Percentiles rank a stretch among this genome's conserved stretches.
These are phyloP conservation scores for Orbilia javanica DNA, from an alignment of 2,329 filamentous ascomycete genomes.

Conservation along the genomic window DNA sequence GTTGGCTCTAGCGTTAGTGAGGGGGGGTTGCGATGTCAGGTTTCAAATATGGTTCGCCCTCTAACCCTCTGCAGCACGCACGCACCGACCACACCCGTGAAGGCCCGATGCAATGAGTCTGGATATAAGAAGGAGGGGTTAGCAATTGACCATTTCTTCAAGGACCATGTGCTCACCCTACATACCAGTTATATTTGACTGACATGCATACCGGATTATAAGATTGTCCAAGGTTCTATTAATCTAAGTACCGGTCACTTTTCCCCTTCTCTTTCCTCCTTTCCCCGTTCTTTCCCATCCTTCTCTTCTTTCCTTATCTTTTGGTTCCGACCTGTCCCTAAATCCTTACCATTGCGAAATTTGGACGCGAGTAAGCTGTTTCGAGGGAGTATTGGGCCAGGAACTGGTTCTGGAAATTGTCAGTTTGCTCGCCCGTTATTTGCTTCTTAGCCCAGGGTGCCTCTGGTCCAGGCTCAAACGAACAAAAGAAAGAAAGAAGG, in stretches of 20 bases:
- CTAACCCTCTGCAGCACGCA: not conserved
- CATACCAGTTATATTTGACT: not conserved
- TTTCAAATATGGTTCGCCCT: not conserved
- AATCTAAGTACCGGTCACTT: not conserved
- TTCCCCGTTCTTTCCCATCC: not conserved
- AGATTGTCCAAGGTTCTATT: not conserved
- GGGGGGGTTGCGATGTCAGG: constrained; percentile 1
- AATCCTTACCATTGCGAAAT: not conserved
- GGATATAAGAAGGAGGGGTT: constrained; percentile 36
- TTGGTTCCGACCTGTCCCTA: constrained; percentile 32
- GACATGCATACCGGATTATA: not conserved
- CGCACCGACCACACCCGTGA: not conserved
- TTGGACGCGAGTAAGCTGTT: constrained; percentile 1
- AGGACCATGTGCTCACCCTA: constrained; percentile 34
- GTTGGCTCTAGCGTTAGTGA: constrained; percentile 3
- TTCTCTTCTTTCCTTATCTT: constrained; percentile 6
- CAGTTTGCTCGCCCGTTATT: not conserved
- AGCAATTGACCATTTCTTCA: not conserved
- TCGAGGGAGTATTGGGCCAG: not conserved
- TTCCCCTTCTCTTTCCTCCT: not conserved
- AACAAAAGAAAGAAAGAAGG: not conserved
- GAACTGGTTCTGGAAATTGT: constrained; percentile 20
- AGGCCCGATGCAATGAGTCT: constrained; percentile 5
- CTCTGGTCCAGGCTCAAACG: not conserved
- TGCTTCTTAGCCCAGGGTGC: not conserved